Percentiles rank a stretch among this genome's conserved stretches.
Evolutionary conservation across 73 alveolate genomes (phyloP).

Genomic region (Paramecium tetraurelia): DNA sequence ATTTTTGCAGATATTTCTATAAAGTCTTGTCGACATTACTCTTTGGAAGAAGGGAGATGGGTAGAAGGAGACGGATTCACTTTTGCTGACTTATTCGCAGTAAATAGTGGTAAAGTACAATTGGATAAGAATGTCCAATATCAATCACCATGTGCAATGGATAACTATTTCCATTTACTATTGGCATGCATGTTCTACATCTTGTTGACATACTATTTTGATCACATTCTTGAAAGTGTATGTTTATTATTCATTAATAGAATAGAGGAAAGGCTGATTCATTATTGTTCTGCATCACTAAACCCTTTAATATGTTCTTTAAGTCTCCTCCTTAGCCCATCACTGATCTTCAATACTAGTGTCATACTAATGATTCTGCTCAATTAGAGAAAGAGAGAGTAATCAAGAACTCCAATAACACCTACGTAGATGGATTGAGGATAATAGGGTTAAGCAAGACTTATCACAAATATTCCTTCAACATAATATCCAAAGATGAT

Average conservation of each 20-base stretch:
- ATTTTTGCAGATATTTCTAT: constrained; percentile 60
- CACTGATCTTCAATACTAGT: background rate
- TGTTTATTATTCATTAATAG: background rate
- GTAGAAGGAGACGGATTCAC: constrained; percentile 66
- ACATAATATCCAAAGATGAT: constrained; percentile 49
- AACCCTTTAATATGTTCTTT: background rate
- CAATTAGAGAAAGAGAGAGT: constrained; percentile 51
- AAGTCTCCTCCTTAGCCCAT: background rate
- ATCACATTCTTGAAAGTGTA: constrained; percentile 60
- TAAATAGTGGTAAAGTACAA: constrained; percentile 25
- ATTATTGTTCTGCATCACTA: constrained; percentile 51
- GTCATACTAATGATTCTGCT: constrained; percentile 24
- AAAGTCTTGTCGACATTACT: constrained; percentile 64
- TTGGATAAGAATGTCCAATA: background rate
- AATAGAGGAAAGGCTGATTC: constrained; percentile 68
- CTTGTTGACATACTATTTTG: constrained; percentile 63
- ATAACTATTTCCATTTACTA: background rate
- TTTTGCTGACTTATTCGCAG: constrained; percentile 43
- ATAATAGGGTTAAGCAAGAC: constrained; percentile 63
- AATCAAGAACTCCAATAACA: constrained; percentile 19
- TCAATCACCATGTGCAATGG: constrained; percentile 38
- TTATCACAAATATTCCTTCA: constrained; percentile 50
- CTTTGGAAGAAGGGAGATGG: constrained; percentile 58
- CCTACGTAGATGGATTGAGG: constrained; percentile 56
- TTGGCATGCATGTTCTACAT: background rate